Conservation (phyloP, 768 basidiomycete genomes). For the Pholiota molesta region DNA sequence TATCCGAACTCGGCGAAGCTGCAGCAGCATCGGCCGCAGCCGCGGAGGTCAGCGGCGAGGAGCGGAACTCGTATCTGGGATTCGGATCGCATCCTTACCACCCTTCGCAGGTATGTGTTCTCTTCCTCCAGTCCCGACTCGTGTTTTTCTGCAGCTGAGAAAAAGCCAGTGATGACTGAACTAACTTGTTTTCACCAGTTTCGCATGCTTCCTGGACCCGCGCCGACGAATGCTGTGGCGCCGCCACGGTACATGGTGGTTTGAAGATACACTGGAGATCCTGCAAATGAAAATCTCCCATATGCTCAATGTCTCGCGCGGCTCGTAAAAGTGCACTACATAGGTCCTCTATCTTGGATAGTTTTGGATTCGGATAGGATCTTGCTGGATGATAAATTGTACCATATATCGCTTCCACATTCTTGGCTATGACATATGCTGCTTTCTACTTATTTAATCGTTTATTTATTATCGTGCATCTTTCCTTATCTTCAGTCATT, state of each 20-base stretch:
- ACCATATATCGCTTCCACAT: not conserved
- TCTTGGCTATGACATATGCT: not conserved
- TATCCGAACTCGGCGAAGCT: not conserved
- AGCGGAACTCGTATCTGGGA: constrained; percentile 34
- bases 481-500: too few relatives aligned
- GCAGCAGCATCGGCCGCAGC: constrained; percentile 8
- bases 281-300: not conserved
- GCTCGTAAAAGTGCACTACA: not conserved
- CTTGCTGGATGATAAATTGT: not conserved
- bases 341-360: not conserved
- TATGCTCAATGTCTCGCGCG: not conserved
- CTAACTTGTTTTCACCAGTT: not conserved
- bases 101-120: constrained; percentile 29
- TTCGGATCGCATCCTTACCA: constrained; percentile 33
- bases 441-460: not conserved
- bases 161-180: not conserved
- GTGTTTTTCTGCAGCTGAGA: too few relatives aligned
- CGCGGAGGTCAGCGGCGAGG: constrained; percentile 26
- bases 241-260: not conserved
- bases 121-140: not conserved
- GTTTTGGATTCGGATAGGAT: not conserved
- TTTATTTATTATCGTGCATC: not conserved
- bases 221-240: not conserved
- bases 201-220: not conserved
- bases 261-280: not conserved